Evolutionary conservation across 306 rosid species (phyloP), one percentile per base, ranked within the genome.

Genomic region (Vigna nakashimae): DNA sequence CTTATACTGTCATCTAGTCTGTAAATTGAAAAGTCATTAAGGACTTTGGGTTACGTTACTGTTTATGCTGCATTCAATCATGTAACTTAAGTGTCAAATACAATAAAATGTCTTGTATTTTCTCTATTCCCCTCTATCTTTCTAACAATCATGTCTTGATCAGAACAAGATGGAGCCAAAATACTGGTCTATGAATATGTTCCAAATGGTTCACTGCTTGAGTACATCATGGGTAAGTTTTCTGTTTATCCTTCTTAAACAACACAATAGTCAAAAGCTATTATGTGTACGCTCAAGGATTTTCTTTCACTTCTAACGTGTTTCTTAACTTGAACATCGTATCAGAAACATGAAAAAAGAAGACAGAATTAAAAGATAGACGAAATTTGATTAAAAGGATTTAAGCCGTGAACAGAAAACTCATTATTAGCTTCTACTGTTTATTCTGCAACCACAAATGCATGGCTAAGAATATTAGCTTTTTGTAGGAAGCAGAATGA

Each of bases 151-250:
- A 42, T 86, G 77, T 71, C 45, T 69, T 66, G 17, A 17, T 56
- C 90, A 90, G 96, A 85, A 40, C 62, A 56, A 79, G 71, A 20
- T 74, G 88, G 91, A 32, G 88, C 87, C 8, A 88, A 83, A 80
- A 77, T 90, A 40, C 77, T 91, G 79, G 86, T 91, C 22, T 94
- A 94, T 78, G 96, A 94, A 71, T 91, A 87, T 63, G 97, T 82
- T 32, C 90, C 98, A 49, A 86, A 90, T 77, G 98, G 96, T 59
- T 90, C 97, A 34, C 83, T 90, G 46, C 94, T 94, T 2, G 97
- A 91, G 72, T 85, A 81, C 83, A 84, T 94, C 65, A 89, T 84
- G 58, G 92, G 97, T 91, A 83, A 57, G 81, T 76, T 50, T 32
- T 24, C 15, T 65, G 48, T 36, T 59, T 62, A 50, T 45, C 73